Evolutionary conservation across 164 flowering plant genomes (phyloP).

Genomic region (Cinnamomum chago): DNA sequence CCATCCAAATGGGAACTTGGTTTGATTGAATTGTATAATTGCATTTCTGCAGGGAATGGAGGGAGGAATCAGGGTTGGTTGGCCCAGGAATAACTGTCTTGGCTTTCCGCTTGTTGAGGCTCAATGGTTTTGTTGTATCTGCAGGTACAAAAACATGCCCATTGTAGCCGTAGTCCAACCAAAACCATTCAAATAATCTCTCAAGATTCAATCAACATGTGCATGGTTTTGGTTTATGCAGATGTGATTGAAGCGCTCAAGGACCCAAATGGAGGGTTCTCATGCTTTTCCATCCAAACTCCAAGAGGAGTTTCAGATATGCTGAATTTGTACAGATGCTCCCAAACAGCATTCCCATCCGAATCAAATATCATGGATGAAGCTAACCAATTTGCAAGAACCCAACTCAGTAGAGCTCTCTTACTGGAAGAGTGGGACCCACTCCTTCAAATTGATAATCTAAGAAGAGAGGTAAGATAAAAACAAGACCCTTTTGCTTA

Average conservation of each 20-base stretch:
- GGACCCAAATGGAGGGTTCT: background rate
- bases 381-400: slow-evolving; percentile 1
- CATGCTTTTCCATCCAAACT: background rate
- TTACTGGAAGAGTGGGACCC: no score
- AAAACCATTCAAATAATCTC: background rate
- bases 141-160: background rate
- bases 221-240: background rate
- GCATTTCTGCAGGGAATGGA: background rate
- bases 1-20: no score
- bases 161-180: no score
- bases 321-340: slow-evolving; percentile 2
- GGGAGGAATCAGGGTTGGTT: background rate
- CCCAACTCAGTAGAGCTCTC: background rate
- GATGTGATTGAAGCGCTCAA: background rate
- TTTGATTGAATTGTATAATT: no score
- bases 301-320: background rate
- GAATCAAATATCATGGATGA: slow-evolving; percentile 3
- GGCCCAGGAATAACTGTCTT: background rate
- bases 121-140: slow-evolving; percentile 3
- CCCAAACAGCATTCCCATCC: slow-evolving; percentile 1
- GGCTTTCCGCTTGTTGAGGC: slow-evolving; percentile 3
- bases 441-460: background rate
- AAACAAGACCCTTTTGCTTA: no score
- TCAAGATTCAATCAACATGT: background rate
- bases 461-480: background rate